Conservation (phyloP, 164 flowering plant genomes). For the Stephania yunnanensis region DNA sequence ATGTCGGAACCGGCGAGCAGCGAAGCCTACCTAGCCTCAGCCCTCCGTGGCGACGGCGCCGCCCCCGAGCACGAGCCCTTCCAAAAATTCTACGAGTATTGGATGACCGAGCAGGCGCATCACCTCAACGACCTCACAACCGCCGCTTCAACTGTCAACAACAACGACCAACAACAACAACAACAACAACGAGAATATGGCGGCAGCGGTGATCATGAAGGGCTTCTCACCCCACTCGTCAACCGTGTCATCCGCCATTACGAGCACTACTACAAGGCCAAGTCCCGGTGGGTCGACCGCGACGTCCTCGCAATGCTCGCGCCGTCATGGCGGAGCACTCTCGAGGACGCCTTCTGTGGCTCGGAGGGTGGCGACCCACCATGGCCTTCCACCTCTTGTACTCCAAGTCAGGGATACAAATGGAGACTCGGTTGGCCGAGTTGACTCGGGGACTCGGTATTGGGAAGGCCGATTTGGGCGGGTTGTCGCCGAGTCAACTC, state of each 20-base stretch:
- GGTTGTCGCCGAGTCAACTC: constrained; percentile 42
- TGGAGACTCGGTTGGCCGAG: constrained; percentile 39
- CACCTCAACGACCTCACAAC: neutral
- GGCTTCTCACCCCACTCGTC: constrained; percentile 10
- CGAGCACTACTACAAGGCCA: constrained; percentile 42
- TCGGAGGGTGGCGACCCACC: constrained; percentile 76
- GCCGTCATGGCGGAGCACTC: constrained; percentile 47
- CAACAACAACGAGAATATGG: too few relatives aligned
- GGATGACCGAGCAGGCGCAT: constrained; percentile 3
- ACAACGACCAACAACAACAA: neutral
- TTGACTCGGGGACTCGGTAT: constrained; percentile 35
- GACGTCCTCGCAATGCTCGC: constrained; percentile 41
- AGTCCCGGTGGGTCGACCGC: constrained; percentile 29
- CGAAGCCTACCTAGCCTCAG: neutral
- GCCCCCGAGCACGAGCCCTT: neutral
- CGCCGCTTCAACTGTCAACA: neutral
- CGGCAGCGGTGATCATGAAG: too few relatives aligned
- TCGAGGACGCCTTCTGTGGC: constrained; percentile 80
- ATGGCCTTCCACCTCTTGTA: constrained; percentile 65
- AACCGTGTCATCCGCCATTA: constrained; percentile 42
- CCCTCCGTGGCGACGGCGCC: neutral
- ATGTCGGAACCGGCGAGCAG: neutral
- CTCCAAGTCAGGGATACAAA: constrained; percentile 57
- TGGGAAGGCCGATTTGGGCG: constrained; percentile 31
- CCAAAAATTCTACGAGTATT: constrained; percentile 1